Base-by-base conservation (phyloP, 228 moss, liverwort and hornwort species). In the Sphagnum magellanicum region DNA sequence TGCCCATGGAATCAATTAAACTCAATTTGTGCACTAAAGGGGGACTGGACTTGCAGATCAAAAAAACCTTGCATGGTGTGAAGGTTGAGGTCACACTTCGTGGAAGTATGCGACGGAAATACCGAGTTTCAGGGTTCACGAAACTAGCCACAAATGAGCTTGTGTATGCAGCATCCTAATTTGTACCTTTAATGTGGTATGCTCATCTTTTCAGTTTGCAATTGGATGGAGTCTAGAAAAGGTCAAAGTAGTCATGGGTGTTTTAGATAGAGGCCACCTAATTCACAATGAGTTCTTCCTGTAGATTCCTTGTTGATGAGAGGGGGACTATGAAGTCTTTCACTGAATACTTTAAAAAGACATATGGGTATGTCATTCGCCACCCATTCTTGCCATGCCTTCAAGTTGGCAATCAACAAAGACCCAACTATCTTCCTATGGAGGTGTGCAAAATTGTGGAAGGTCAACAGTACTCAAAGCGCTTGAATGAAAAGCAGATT, bases 401-500 rank as follows among this genome's bases (percentile, higher is more conserved):
- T 47, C 85, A 85, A 81, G 85, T 85, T 9, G 85, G 85, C 7
- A 85, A 81, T 12, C 76, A 78, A 3, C 78, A 85, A 0, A 66
- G 85, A 0, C 81, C 79, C 0, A 85, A 85, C 46, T 85, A 85
- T 51, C n/a, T 85, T 13, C 85, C 85, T 4, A 85, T 85, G 85
- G 85, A 85, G 85, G 85, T 85, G 0, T 85, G 85, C 74, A 85
- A 85, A 50, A 85, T 85, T 51, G 85, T 85, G 3, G 85, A 81
- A 50, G 85, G 85, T 0, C 85, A 85, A 55, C 71, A 81, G 0
- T 85, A 79, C 32, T 81, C 85, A 0, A 85, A 85, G 52, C 66
- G 85, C 1, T 14, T 85, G 50, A 85, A 81, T 63, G 85, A 85
- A 63, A 70, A 81, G 1, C 85, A 85, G 16, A 85, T 85, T 0